Evolutionary conservation across 2,329 filamentous ascomycete species (phyloP).

Genomic region (Remersonia thermophila): DNA sequence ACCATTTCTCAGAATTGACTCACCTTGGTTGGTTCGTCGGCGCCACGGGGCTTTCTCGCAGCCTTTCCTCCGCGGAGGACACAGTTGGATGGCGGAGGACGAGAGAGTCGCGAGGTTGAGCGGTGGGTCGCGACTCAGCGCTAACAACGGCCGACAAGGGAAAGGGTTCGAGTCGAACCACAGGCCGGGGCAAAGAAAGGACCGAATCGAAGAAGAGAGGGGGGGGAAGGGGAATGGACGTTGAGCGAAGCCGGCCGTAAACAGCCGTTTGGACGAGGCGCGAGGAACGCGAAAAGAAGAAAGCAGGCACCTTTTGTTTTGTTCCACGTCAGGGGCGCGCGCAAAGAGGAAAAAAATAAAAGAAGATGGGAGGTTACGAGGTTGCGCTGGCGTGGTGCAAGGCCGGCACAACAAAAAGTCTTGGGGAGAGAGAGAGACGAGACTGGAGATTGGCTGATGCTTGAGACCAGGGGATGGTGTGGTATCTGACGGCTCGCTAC

Average conservation of each 20-base stretch:
- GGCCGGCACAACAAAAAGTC: too few species aligned
- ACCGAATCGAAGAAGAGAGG: conserved; percentile 6
- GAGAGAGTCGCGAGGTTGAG: too few species aligned
- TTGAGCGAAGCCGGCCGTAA: conserved; percentile 1
- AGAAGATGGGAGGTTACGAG: conserved; percentile 10
- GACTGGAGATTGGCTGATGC: conserved; percentile 14
- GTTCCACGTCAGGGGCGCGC: conserved; percentile 12
- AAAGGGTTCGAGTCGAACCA: conserved; percentile 2
- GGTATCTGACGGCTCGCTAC: neutral
- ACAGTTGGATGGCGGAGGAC: too few species aligned
- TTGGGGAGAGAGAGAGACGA: conserved; percentile 6
- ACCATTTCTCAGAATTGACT: too few species aligned
- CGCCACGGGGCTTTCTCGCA: too few species aligned
- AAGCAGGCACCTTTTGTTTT: neutral
- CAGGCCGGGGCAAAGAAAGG: conserved; percentile 4
- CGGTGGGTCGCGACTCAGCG: too few species aligned
- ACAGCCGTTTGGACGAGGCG: conserved; percentile 3
- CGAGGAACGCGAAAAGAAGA: conserved; percentile 6
- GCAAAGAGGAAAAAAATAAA: too few species aligned
- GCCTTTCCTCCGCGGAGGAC: too few species aligned
- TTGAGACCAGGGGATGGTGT: conserved; percentile 4
- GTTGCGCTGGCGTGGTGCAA: too few species aligned
- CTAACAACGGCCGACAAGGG: too few species aligned
- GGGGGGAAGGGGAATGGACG: neutral
- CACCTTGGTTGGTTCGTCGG: too few species aligned